phyloP scores from a whole-genome alignment of 805 yeast species.

The Kazachstania kunashirensis region DNA sequence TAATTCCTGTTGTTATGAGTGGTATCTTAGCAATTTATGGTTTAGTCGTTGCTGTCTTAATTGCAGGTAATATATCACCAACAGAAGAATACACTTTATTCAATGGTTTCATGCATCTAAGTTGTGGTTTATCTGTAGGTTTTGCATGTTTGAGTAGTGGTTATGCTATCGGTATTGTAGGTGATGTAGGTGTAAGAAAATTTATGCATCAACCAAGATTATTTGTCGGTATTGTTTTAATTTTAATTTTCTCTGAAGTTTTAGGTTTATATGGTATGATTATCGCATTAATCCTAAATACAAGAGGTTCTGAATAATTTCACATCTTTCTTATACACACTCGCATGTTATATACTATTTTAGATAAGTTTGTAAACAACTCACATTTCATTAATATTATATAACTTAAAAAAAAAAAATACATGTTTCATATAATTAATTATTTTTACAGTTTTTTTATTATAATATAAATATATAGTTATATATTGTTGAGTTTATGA shows the following conservation, averaged over 20 bases:
- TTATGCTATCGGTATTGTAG: conserved; percentile 90
- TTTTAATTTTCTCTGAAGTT: conserved; percentile 85
- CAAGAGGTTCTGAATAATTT: conserved; percentile 58
- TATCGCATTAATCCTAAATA: conserved; percentile 83
- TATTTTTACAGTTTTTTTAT: too few species aligned
- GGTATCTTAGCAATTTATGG: conserved; percentile 98
- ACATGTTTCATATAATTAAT: too few species aligned
- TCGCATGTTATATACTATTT: too few species aligned
- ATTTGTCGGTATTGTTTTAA: conserved; percentile 83
- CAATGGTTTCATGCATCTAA: conserved; percentile 96
- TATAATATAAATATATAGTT: too few species aligned
- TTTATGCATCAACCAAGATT: conserved; percentile 80
- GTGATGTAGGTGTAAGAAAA: conserved; percentile 87
- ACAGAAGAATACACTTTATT: conserved; percentile 71
- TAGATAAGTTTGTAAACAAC: too few species aligned
- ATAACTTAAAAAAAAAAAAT: too few species aligned
- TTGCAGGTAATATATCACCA: conserved; percentile 85
- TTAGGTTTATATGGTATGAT: conserved; percentile 90
- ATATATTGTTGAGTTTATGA: too few species aligned
- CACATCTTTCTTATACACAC: background rate
- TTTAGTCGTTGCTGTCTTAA: conserved; percentile 87
- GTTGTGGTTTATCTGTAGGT: conserved; percentile 93
- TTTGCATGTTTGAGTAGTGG: conserved; percentile 95
- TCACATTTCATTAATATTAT: too few species aligned
- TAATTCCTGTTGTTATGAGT: conserved; percentile 96